These are phyloP conservation scores for Hamamelis virginiana DNA, from an alignment of 164 flowering plant genomes.

Conservation along the genomic window DNA sequence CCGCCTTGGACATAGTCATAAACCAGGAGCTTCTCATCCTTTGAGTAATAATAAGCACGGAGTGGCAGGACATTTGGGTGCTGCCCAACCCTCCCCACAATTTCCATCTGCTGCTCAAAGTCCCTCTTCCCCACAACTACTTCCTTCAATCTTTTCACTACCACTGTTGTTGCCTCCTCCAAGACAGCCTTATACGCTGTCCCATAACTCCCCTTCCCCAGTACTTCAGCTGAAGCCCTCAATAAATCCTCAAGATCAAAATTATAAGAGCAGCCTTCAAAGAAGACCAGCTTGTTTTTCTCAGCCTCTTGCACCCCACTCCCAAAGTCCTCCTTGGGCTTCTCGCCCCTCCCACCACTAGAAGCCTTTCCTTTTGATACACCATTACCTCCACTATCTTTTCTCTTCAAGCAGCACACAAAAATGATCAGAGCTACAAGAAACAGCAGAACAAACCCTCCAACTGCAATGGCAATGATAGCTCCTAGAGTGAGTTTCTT, in stretches of 20 bases:
- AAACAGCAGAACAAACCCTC: slow-evolving; percentile 29
- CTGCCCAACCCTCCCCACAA: slow-evolving; percentile 40
- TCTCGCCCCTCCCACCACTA: slow-evolving; percentile 35
- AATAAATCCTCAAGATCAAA: slow-evolving; percentile 70
- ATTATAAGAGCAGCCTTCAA: slow-evolving; percentile 56
- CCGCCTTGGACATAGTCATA: slow-evolving; percentile 44
- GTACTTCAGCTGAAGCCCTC: slow-evolving; percentile 75
- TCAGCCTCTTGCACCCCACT: slow-evolving; percentile 71
- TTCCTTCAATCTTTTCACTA: slow-evolving; percentile 67
- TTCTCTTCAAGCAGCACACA: slow-evolving; percentile 40
- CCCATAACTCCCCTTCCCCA: slow-evolving; percentile 72
- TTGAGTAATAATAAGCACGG: slow-evolving; percentile 68
- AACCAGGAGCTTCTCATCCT: slow-evolving; percentile 72
- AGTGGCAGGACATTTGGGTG: slow-evolving; percentile 58
- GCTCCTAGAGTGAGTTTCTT: slow-evolving; percentile 31
- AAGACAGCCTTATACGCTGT: slow-evolving; percentile 70
- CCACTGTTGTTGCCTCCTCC: slow-evolving; percentile 61
- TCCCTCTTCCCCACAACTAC: slow-evolving; percentile 58
- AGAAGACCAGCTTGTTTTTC: slow-evolving; percentile 64
- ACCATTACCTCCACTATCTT: slow-evolving; percentile 17
- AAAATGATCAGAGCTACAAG: slow-evolving; percentile 27
- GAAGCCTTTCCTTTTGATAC: slow-evolving; percentile 31
- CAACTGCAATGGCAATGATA: slow-evolving; percentile 50
- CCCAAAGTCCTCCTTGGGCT: slow-evolving; percentile 55
- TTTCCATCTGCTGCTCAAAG: slow-evolving; percentile 71